A percentile compares a stretch with the other conserved stretches of the same genome.
These are phyloP conservation scores for Petunia axillaris DNA, from an alignment of 257 asterid species.

Conservation along the genomic window DNA sequence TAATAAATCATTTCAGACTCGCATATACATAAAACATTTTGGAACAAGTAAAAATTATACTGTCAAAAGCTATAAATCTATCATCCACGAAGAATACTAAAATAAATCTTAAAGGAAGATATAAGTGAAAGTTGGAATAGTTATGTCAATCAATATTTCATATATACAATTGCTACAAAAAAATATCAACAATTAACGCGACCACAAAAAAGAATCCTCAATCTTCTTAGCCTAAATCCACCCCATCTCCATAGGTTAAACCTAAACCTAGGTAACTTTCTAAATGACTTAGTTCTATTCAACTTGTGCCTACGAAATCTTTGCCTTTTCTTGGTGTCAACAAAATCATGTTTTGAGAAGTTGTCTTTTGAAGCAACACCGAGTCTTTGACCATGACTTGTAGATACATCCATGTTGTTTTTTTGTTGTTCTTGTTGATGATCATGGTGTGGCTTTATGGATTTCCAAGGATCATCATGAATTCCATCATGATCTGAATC, in stretches of 20 bases:
- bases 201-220: conserved; percentile 48
- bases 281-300: conserved; percentile 51
- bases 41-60: no score
- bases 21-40: no score
- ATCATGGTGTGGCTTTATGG: conserved; percentile 20
- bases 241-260: conserved; percentile 49
- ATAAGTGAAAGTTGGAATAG: no score
- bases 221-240: conserved; percentile 47
- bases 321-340: neutral
- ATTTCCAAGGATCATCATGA: conserved; percentile 64
- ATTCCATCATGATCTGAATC: conserved; percentile 40
- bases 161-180: neutral
- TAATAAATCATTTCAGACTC: no score
- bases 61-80: no score
- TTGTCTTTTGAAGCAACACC: conserved; percentile 29
- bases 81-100: no score
- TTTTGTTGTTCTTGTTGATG: conserved; percentile 6
- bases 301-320: conserved; percentile 35
- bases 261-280: conserved; percentile 55
- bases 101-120: no score
- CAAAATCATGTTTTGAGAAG: conserved; percentile 9
- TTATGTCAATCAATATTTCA: no score
- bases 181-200: conserved; percentile 33
- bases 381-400: conserved; percentile 29
- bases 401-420: conserved; percentile 25